Conservation (phyloP, 768 basidiomycete genomes). For the Kwoniella sp. region DNA sequence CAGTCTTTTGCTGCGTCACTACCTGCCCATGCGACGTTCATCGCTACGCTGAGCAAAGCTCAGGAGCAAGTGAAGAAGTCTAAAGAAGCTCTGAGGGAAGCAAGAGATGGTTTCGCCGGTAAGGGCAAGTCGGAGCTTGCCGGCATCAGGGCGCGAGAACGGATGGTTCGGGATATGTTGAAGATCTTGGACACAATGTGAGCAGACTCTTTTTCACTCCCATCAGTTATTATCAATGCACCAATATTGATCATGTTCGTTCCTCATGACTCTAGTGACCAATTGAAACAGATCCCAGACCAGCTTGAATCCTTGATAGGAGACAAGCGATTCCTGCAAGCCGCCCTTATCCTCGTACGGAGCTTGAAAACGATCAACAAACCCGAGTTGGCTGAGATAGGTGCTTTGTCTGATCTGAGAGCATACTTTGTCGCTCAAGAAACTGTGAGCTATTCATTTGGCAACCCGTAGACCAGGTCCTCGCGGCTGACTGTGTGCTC, state of each 20-base stretch:
- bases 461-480: too few relatives aligned
- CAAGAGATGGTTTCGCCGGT: conserved; percentile 72
- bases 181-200: conserved; percentile 92
- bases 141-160: conserved; percentile 75
- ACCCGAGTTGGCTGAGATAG: conserved; percentile 89
- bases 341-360: conserved; percentile 79
- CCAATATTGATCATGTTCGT: too few relatives aligned
- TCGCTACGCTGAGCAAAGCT: conserved; percentile 70
- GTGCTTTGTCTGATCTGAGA: conserved; percentile 86
- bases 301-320: conserved; percentile 89
- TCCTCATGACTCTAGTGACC: conserved; percentile 73
- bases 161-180: conserved; percentile 94
- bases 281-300: conserved; percentile 87
- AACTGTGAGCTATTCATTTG: conserved; percentile 63
- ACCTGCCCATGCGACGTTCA: conserved; percentile 80
- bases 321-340: conserved; percentile 88
- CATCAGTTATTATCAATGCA: too few relatives aligned
- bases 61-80: conserved; percentile 75
- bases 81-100: conserved; percentile 69
- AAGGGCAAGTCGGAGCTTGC: conserved; percentile 52
- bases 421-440: conserved; percentile 84
- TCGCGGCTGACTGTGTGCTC: conserved; percentile 6
- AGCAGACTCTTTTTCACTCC: conserved; percentile 49
- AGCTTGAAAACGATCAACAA: conserved; percentile 89
- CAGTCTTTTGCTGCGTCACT: conserved; percentile 92